Conservation (phyloP, 306 rosid species). For the Astragalus glycyphyllos region DNA sequence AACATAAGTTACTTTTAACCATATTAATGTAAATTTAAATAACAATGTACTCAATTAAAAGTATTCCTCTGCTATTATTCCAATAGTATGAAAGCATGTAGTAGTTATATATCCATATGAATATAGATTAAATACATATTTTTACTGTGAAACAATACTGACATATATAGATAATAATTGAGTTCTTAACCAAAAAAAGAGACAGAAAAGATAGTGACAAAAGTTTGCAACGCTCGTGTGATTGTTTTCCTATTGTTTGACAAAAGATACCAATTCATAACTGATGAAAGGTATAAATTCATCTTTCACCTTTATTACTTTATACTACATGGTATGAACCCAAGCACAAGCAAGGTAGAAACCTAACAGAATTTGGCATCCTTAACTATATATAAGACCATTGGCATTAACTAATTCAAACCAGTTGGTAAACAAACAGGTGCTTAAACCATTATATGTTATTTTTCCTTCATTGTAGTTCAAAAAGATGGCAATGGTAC, state of each 20-base stretch:
- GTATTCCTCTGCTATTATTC: not conserved
- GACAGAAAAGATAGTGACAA: not conserved
- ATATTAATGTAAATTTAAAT: not conserved
- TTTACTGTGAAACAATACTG: not conserved
- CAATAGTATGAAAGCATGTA: not conserved
- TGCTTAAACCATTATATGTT: constrained; percentile 21
- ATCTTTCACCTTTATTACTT: constrained; percentile 34
- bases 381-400: constrained; percentile 1
- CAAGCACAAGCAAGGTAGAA: constrained; percentile 67
- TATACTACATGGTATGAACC: constrained; percentile 37
- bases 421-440: too few species aligned
- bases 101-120: not conserved
- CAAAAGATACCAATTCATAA: constrained; percentile 7
- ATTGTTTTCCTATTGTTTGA: not conserved
- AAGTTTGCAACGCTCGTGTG: constrained; percentile 7
- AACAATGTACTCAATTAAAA: not conserved
- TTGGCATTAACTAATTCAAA: too few species aligned
- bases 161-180: not conserved
- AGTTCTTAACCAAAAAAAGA: not conserved
- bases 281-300: constrained; percentile 28
- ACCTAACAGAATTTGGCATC: constrained; percentile 27
- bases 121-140: not conserved
- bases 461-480: not conserved
- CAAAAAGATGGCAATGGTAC: constrained; percentile 40
- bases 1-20: constrained; percentile 5